These are phyloP conservation scores for Cryptococcus depauperatus DNA, from an alignment of 1,284 basidiomycete genomes.

Conservation along the genomic window DNA sequence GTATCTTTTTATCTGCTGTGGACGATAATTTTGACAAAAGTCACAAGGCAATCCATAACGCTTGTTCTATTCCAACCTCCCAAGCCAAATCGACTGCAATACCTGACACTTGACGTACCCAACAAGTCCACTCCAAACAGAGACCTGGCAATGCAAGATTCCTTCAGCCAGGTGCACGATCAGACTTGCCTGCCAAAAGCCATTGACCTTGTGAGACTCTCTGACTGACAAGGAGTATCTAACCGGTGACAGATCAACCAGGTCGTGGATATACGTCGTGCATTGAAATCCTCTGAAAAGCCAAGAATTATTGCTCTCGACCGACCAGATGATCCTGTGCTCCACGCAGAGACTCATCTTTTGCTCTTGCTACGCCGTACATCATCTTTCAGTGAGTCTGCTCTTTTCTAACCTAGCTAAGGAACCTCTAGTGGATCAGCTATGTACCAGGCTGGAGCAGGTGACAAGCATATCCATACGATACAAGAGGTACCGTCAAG, in stretches of 20 bases:
- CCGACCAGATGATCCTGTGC: background rate
- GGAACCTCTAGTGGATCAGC: slow-evolving; percentile 17
- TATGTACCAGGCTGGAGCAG: slow-evolving; percentile 19
- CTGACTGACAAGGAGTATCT: no score
- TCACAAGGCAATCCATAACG: background rate
- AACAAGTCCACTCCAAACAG: no score
- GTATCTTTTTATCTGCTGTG: background rate
- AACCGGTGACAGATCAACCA: no score
- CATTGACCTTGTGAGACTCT: no score
- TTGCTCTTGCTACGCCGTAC: background rate
- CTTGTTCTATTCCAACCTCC: background rate
- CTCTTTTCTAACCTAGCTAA: background rate
- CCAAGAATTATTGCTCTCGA: background rate
- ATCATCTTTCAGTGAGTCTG: slow-evolving; percentile 8
- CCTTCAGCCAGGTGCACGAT: no score
- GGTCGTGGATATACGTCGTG: no score
- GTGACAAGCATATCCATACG: slow-evolving; percentile 5
- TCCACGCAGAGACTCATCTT: background rate
- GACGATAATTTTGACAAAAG: no score
- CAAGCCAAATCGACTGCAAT: background rate
- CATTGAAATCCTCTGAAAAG: background rate
- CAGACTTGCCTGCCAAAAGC: no score
- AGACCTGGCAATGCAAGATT: no score
- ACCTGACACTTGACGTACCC: no score
- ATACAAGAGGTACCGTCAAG: slow-evolving; percentile 14